Evolutionary conservation across 2,329 filamentous ascomycete species (phyloP).

Genomic region (Trichoderma pleuroti): DNA sequence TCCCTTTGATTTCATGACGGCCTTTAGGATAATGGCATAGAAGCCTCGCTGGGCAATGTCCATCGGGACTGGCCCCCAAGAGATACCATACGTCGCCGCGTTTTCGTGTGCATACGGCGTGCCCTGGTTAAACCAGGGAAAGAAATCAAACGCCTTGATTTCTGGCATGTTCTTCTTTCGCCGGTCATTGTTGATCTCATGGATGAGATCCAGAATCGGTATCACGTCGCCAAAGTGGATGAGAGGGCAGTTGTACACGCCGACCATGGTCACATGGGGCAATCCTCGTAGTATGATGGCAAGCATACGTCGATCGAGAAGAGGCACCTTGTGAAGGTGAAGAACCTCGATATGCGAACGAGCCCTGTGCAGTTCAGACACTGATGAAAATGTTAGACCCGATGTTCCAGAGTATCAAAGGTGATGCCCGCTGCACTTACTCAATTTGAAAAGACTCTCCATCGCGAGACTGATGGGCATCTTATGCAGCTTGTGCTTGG

Average conservation of each 20-base stretch:
- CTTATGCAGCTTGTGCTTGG: neutral
- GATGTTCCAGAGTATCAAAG: neutral
- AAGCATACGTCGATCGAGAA: slow-evolving; percentile 34
- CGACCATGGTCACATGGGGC: slow-evolving; percentile 32
- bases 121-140: slow-evolving; percentile 32
- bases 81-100: slow-evolving; percentile 30
- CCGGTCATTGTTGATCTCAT: slow-evolving; percentile 33
- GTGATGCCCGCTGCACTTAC: slow-evolving; percentile 27
- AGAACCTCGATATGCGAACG: slow-evolving; percentile 25
- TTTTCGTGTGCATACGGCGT: slow-evolving; percentile 21
- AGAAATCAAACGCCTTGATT: slow-evolving; percentile 34
- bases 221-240: slow-evolving; percentile 37
- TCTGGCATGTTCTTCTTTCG: neutral
- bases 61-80: slow-evolving; percentile 25
- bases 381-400: slow-evolving; percentile 22
- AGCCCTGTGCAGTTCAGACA: slow-evolving; percentile 24
- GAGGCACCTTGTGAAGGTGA: slow-evolving; percentile 30
- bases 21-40: slow-evolving; percentile 33
- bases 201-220: slow-evolving; percentile 34
- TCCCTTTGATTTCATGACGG: slow-evolving; percentile 32
- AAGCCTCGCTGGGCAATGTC: slow-evolving; percentile 34
- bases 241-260: slow-evolving; percentile 37
- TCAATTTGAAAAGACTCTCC: slow-evolving; percentile 17
- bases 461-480: slow-evolving; percentile 21
- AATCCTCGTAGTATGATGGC: slow-evolving; percentile 35